phyloP scores from a whole-genome alignment of 768 basidiomycete species.

The Agaricus subrufescens region DNA sequence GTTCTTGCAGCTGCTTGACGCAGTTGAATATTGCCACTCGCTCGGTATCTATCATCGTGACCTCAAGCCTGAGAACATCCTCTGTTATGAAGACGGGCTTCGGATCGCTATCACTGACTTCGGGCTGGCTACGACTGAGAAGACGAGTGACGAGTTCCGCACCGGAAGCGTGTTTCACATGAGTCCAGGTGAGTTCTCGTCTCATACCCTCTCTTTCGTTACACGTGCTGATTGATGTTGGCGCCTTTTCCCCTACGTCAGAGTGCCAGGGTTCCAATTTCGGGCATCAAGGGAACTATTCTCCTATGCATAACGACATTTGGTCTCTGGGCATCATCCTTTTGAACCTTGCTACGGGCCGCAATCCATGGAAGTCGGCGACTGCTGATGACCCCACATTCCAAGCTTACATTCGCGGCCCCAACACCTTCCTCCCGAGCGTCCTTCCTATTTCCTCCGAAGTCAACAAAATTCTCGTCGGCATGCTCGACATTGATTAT shows the following conservation, averaged over 20 bases:
- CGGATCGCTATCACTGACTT: slow-evolving; percentile 92
- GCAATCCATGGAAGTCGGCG: slow-evolving; percentile 98
- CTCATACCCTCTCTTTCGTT: slow-evolving; percentile 7
- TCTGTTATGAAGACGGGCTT: slow-evolving; percentile 81
- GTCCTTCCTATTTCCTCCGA: slow-evolving; percentile 81
- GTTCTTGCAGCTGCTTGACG: slow-evolving; percentile 93
- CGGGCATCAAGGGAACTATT: slow-evolving; percentile 72
- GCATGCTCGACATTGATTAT: slow-evolving; percentile 66
- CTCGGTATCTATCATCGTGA: slow-evolving; percentile 96
- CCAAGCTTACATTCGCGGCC: slow-evolving; percentile 84
- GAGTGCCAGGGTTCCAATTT: slow-evolving; percentile 90
- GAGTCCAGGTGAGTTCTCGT: slow-evolving; percentile 70
- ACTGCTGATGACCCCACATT: slow-evolving; percentile 85
- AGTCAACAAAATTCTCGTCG: slow-evolving; percentile 71
- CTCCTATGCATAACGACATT: slow-evolving; percentile 87
- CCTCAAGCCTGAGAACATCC: slow-evolving; percentile 94
- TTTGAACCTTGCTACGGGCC: slow-evolving; percentile 93
- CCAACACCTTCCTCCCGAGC: slow-evolving; percentile 74
- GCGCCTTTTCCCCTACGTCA: slow-evolving; percentile 24
- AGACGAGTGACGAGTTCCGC: slow-evolving; percentile 84
- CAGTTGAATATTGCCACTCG: slow-evolving; percentile 91
- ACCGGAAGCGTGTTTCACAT: slow-evolving; percentile 97
- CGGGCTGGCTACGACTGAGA: slow-evolving; percentile 89
- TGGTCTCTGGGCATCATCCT: slow-evolving; percentile 98
- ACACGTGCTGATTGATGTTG: not conserved